phyloP scores from a whole-genome alignment of 2,329 filamentous ascomycete genomes.

The Westerdykella ornata region DNA sequence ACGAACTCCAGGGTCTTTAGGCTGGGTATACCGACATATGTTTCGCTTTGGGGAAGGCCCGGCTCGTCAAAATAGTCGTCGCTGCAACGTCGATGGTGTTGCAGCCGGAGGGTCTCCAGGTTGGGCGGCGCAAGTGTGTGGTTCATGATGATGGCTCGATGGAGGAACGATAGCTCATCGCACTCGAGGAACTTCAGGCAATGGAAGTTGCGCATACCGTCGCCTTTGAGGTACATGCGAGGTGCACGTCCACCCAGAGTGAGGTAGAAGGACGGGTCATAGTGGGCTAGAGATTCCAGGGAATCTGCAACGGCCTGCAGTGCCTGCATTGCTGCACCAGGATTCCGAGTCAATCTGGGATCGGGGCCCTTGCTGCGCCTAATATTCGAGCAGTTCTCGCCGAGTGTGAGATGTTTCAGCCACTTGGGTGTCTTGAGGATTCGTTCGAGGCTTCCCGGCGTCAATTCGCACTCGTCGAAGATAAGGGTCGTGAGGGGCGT shows the following conservation, averaged over 20 bases:
- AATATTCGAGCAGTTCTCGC: conserved; percentile 30
- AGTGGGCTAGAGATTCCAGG: conserved; percentile 24
- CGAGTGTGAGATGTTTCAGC: conserved; percentile 28
- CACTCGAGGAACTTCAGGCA: conserved; percentile 24
- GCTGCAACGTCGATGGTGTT: conserved; percentile 9
- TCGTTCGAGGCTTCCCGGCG: conserved; percentile 15
- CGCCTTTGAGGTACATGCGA: conserved; percentile 14
- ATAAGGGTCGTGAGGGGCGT: conserved; percentile 29
- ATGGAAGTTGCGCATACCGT: conserved; percentile 29
- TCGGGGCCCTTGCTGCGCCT: conserved; percentile 3
- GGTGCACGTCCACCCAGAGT: conserved; percentile 7
- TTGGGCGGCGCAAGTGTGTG: conserved; percentile 24
- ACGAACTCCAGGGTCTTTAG: conserved; percentile 24
- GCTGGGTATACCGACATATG: conserved; percentile 21
- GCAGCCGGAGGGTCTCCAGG: conserved; percentile 22
- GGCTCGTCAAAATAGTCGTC: conserved; percentile 23
- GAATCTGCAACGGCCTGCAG: conserved; percentile 26
- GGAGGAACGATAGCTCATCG: conserved; percentile 27
- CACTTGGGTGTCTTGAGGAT: conserved; percentile 25
- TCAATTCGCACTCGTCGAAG: conserved; percentile 33
- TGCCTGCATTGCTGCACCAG: conserved; percentile 11
- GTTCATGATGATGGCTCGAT: conserved; percentile 21
- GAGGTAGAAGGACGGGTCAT: conserved; percentile 17
- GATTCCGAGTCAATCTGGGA: conserved; percentile 16
- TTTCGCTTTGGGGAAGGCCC: conserved; percentile 16